Conservation (phyloP, 345 rosid species). For the Pistacia integerrima region DNA sequence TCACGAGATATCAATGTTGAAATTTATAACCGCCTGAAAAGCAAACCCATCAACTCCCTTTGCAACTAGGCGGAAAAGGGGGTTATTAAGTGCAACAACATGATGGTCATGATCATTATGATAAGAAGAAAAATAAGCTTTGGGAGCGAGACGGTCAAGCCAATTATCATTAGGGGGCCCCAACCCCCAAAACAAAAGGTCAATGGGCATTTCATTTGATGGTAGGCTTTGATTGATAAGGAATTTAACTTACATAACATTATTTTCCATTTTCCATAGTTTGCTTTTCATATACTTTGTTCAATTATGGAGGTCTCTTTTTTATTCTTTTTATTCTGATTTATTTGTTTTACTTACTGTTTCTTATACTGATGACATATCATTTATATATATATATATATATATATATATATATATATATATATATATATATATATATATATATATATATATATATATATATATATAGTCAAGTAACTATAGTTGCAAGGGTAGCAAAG, state of each 20-base stretch:
- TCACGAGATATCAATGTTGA: constrained; percentile 48
- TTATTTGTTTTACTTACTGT: neutral
- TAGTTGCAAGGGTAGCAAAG: no score
- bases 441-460: no score
- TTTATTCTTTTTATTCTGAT: neutral
- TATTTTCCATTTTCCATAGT: neutral
- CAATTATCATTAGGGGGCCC: constrained; percentile 40
- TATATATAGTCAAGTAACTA: no score
- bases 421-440: no score
- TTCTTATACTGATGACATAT: constrained; percentile 17
- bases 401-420: no score
- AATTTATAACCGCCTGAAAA: no score
- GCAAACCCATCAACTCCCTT: constrained; percentile 25
- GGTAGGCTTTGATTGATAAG: constrained; percentile 41
- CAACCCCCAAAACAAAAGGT: constrained; percentile 49
- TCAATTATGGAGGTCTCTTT: neutral
- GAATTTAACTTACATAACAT: neutral
- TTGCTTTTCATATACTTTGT: neutral
- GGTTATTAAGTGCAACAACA: constrained; percentile 51
- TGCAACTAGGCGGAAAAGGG: constrained; percentile 58
- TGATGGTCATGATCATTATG: constrained; percentile 68
- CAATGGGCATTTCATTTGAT: constrained; percentile 54
- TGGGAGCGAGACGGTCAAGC: constrained; percentile 65
- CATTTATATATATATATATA: neutral
- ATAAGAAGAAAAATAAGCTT: constrained; percentile 55